Evolutionary conservation across 768 basidiomycete species (phyloP).

Genomic region (Strobilomyces echinocephalus): DNA sequence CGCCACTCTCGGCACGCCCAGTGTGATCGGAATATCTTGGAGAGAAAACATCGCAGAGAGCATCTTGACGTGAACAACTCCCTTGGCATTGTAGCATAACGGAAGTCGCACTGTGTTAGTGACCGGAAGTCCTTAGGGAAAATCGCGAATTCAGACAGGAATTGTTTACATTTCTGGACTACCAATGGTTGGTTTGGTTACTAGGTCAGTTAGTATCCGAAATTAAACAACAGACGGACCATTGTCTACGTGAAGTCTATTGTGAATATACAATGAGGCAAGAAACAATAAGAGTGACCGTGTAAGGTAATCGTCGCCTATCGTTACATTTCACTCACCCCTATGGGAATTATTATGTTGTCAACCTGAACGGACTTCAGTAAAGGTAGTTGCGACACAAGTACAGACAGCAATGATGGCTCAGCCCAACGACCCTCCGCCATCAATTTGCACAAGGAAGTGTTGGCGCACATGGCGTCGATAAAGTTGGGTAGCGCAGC

Average conservation of each 20-base stretch:
- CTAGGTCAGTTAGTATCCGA: constrained; percentile 1
- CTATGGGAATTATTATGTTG: not conserved
- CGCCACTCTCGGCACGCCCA: too few relatives aligned
- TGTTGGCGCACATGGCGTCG: constrained; percentile 4
- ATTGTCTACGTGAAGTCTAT: not conserved
- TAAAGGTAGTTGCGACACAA: constrained; percentile 12
- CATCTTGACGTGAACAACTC: too few relatives aligned
- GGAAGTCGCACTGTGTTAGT: too few relatives aligned
- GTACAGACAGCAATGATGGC: constrained; percentile 6
- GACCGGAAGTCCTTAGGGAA: too few relatives aligned
- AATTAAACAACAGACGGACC: constrained; percentile 5
- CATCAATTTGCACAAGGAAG: constrained; percentile 9
- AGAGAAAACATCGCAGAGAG: too few relatives aligned
- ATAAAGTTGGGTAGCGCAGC: constrained; percentile 32
- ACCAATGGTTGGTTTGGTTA: too few relatives aligned
- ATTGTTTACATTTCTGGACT: not conserved
- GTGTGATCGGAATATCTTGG: too few relatives aligned
- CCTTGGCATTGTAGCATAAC: too few relatives aligned
- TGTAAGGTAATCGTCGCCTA: constrained; percentile 1
- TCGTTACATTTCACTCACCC: constrained; percentile 10
- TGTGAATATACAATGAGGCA: constrained; percentile 1
- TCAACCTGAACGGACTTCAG: constrained; percentile 14
- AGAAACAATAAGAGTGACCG: constrained; percentile 1
- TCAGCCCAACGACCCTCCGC: constrained; percentile 29
- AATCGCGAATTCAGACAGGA: not conserved